These are phyloP conservation scores for Dryas drummondii DNA, from an alignment of 306 rosid species.

Conservation along the genomic window DNA sequence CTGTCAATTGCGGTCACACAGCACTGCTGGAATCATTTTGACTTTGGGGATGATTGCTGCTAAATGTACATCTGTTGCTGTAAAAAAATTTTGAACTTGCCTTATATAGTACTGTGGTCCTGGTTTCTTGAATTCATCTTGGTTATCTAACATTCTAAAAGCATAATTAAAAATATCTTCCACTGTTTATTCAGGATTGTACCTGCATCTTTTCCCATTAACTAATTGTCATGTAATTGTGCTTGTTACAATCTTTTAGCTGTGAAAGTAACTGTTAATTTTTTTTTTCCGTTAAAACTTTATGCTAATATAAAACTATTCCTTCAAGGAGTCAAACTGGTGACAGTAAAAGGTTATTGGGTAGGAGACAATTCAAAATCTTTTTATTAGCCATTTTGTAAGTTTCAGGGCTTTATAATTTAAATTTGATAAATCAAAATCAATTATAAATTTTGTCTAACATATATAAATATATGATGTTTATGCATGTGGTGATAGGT, in stretches of 20 bases:
- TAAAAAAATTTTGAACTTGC: no score
- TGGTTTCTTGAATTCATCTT: slow-evolving; percentile 1
- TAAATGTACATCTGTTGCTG: no score
- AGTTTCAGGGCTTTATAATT: not conserved
- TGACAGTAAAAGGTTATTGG: not conserved
- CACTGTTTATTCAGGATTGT: not conserved
- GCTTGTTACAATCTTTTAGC: not conserved
- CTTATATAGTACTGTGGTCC: not conserved
- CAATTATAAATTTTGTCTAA: not conserved
- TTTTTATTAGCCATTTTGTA: not conserved
- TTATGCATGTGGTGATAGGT: not conserved
- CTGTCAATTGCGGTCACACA: not conserved
- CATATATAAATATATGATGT: not conserved
- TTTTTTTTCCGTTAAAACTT: not conserved
- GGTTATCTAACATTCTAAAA: not conserved
- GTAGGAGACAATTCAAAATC: not conserved
- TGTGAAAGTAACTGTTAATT: not conserved
- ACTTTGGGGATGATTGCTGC: no score
- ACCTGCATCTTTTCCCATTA: not conserved
- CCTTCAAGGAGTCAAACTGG: not conserved
- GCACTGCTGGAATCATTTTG: not conserved
- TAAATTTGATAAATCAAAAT: not conserved
- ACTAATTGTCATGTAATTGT: not conserved
- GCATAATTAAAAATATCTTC: not conserved
- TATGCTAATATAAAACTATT: not conserved